These are phyloP conservation scores for Marasmius sp. DNA, from an alignment of 1,284 basidiomycete genomes.

Conservation along the genomic window DNA sequence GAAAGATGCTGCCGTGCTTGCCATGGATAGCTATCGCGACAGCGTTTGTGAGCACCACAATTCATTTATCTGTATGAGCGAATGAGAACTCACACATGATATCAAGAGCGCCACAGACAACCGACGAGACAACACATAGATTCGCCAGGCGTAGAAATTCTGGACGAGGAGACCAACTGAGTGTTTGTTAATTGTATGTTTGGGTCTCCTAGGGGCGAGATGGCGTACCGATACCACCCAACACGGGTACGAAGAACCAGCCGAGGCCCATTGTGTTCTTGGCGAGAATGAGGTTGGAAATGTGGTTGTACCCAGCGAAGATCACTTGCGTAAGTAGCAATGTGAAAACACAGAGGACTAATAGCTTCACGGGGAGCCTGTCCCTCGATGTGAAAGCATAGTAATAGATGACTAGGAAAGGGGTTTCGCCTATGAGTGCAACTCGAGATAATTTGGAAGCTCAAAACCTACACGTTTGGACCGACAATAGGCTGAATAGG, in stretches of 20 bases:
- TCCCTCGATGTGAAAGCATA: background rate
- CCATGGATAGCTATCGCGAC: no score
- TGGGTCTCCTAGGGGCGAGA: background rate
- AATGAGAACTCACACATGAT: background rate
- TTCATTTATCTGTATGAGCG: background rate
- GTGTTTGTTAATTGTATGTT: background rate
- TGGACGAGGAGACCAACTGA: background rate
- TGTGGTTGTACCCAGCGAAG: background rate
- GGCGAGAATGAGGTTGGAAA: background rate
- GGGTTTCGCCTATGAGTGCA: background rate
- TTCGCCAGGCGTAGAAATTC: background rate
- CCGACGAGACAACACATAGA: background rate
- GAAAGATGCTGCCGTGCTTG: no score
- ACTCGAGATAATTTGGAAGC: background rate
- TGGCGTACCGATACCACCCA: background rate
- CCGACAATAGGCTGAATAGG: background rate
- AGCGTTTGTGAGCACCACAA: background rate
- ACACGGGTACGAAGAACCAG: background rate
- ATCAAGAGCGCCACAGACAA: background rate
- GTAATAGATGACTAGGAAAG: background rate
- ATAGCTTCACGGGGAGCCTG: background rate
- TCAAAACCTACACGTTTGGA: background rate
- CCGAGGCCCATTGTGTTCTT: background rate
- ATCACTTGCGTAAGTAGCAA: background rate
- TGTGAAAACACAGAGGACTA: background rate